Base-by-base conservation (phyloP, 805 yeast species). In the Schwanniomyces sp. region DNA sequence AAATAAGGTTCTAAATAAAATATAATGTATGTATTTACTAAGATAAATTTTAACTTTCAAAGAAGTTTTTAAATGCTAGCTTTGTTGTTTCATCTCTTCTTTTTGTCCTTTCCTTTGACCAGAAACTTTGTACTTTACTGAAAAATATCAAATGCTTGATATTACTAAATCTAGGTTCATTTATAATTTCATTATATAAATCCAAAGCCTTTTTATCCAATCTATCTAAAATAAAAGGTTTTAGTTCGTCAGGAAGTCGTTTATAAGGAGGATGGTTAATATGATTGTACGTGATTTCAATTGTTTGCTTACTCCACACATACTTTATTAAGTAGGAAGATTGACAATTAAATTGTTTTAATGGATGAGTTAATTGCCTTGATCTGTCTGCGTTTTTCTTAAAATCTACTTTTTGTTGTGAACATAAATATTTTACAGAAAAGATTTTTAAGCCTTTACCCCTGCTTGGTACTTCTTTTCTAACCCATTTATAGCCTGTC, bases 111-210 rank as follows among this genome's bases (percentile, higher is more conserved):
- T 48, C 54, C 32, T 54, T 52, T n/a, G 56, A 52, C 58, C 59
- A 56, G 43, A 36, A 56, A 17, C 58, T 49, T 46, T 56, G 60
- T 3, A 56, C 57, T 43, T 56, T 56, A 29, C 50, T 49, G 44
- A 53, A 53, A 30, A 44, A 49, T 29, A 56, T 50, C 28, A 45
- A 27, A 17, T 52, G 51, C 34, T 52, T 52, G 28, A 54, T 45
- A 17, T 50, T 51, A 17, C 32, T 34, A 42, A 56, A 54, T 30
- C 49, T 39, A 2, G 47, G 46, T 16, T 43, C 43, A 4, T 41
- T 45, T 18, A 56, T 26, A 21, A 56, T 52, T 25, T 54, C 54
- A 18, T 51, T 44, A 45, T 53, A 56, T 36, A 56, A 44, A 18
- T 53, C 57, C 26, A 43, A 37, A 4, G 58, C 60, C 36, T 51